Conservation (phyloP, 2,329 filamentous ascomycete genomes). For the Spiromastix sp. region DNA sequence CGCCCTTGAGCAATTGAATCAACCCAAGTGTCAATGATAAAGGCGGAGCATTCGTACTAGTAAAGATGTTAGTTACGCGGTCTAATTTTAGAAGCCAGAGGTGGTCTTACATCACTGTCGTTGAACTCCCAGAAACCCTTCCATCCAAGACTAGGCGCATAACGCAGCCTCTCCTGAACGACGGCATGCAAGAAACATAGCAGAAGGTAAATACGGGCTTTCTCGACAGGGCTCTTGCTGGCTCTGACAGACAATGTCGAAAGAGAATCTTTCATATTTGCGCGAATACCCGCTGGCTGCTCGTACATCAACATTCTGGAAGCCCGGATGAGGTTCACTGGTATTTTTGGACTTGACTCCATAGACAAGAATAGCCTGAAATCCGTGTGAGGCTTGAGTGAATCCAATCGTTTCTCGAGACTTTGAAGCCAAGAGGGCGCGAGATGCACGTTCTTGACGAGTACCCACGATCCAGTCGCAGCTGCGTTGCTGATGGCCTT, state of each 20-base stretch:
- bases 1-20: constrained; percentile 71
- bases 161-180: constrained; percentile 85
- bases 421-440: constrained; percentile 94
- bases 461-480: constrained; percentile 85
- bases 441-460: constrained; percentile 98
- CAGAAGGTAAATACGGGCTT: constrained; percentile 77
- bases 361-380: constrained; percentile 96
- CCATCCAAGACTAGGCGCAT: constrained; percentile 90
- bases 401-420: constrained; percentile 91
- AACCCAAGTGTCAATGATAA: constrained; percentile 92
- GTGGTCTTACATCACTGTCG: constrained; percentile 82
- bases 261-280: constrained; percentile 98
- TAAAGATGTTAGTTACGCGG: constrained; percentile 14
- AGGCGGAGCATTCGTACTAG: constrained; percentile 92
- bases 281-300: constrained; percentile 88
- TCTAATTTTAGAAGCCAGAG: not conserved
- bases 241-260: constrained; percentile 68
- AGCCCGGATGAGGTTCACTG: constrained; percentile 86
- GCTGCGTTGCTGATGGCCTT: constrained; percentile 91
- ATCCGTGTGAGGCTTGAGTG: constrained; percentile 82
- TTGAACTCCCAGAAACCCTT: constrained; percentile 99
- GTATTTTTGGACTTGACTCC: constrained; percentile 94
- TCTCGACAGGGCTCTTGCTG: constrained; percentile 77
- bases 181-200: constrained; percentile 93
- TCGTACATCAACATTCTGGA: constrained; percentile 96